A percentile compares a stretch with the other conserved stretches of the same genome.
phyloP scores from a whole-genome alignment of 1,284 basidiomycete species.

The Leccinum griseonigrum region DNA sequence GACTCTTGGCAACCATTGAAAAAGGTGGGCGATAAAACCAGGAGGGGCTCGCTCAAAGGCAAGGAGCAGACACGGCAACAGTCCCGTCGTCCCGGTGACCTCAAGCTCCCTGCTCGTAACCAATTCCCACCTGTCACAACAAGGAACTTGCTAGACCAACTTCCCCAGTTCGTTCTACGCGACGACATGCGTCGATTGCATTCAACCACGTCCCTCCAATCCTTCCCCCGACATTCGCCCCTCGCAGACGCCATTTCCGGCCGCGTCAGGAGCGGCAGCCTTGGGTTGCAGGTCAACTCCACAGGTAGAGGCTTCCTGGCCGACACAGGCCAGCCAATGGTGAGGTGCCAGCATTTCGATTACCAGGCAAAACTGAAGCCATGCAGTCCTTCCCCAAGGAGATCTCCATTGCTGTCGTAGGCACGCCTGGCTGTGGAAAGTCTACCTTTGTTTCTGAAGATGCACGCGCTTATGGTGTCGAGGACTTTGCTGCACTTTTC shows the following conservation, averaged over 20 bases:
- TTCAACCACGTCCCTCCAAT: constrained; percentile 42
- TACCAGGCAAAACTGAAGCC: constrained; percentile 21
- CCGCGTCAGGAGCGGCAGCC: constrained; percentile 56
- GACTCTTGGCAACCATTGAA: constrained; percentile 30
- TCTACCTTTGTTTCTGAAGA: constrained; percentile 68
- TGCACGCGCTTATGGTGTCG: constrained; percentile 50
- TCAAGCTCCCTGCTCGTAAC: constrained; percentile 36
- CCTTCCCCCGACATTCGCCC: constrained; percentile 35
- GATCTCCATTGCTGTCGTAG: constrained; percentile 63
- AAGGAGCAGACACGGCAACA: constrained; percentile 29
- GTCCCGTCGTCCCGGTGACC: constrained; percentile 34
- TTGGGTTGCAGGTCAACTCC: constrained; percentile 41
- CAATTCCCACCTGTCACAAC: constrained; percentile 26
- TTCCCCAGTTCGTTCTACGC: constrained; percentile 30
- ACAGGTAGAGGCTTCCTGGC: constrained; percentile 36
- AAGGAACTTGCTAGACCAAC: constrained; percentile 16
- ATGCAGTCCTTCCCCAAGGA: constrained; percentile 31
- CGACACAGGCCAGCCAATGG: constrained; percentile 37
- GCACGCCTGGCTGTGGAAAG: constrained; percentile 70
- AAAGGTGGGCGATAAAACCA: constrained; percentile 33
- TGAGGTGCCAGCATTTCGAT: constrained; percentile 24
- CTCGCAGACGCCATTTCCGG: constrained; percentile 32
- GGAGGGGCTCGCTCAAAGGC: constrained; percentile 32
- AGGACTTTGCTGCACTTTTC: constrained; percentile 23
- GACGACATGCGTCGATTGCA: constrained; percentile 41